Evolutionary conservation across 345 rosid genomes (phyloP), one percentile per base, ranked within the genome.

Genomic region (Diplotaxis tenuifolia): DNA sequence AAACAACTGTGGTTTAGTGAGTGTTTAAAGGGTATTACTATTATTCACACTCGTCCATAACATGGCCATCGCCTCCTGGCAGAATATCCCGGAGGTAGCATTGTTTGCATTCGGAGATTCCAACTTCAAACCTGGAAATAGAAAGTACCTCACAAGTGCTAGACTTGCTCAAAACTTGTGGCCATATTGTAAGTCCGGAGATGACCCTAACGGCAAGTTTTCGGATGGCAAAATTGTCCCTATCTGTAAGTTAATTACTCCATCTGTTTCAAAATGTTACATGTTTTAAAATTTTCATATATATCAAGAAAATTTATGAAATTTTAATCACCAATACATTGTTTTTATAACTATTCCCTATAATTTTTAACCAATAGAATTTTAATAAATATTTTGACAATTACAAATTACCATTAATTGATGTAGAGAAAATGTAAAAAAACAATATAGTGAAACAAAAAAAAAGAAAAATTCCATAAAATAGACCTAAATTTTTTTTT

Each of bases 141-240:
- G 29, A 32, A 31, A 28, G 61, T 63, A 14, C 22, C 0, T 73
- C 3, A 56, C 71, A 20, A 62, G 0, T 3, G 50, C 6, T 6
- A 0, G 6, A 4, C 3, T 62, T 62, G 36, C 76, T 23, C 76
- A 72, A 47, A 58, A 6, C 54, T 52, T 12, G 11, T 78, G 74
- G 75, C 82, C 82, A 4, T 78, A 62, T 23, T 75, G 82, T 15
- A 73, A 68, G 59, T 67, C 82, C 11, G 32, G 73, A 25, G 75
- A 74, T 53, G 32, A 64, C 15, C 75, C 82, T 4, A 75, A 52
- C 10, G 77, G 82, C 19, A 49, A 73, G 20, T 67, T 42, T 1
- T 75, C 76, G 10, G 82, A 75, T 45, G 79, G 82, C 25, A 65
- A 21, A 12, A 67, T 79, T 9, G 70, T 75, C 27, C 82, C 82